phyloP scores from a whole-genome alignment of 345 rosid genomes.

The Eutrema yunnanense region DNA sequence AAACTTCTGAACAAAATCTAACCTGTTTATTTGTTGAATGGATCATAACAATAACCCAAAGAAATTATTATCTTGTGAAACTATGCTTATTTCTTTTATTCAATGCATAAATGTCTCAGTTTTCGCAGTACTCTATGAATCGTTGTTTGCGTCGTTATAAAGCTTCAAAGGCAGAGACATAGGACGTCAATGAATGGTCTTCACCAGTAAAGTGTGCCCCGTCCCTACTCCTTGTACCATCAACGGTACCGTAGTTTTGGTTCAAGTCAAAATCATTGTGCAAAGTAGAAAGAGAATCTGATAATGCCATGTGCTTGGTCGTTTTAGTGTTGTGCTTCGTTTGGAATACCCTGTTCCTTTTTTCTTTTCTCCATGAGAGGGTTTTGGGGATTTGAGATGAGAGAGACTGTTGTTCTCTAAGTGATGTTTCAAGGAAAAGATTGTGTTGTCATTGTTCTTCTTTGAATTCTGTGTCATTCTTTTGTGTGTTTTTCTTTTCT shows the following conservation, averaged over 20 bases:
- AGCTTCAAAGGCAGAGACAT: conserved; percentile 40
- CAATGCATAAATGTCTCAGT: conserved; percentile 12
- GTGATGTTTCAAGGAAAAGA: conserved; percentile 20
- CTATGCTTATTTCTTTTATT: conserved; percentile 5
- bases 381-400: conserved; percentile 26
- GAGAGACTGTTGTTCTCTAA: not conserved
- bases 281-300: conserved; percentile 17
- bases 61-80: conserved; percentile 27
- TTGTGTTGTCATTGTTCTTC: conserved; percentile 29
- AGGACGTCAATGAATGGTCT: not conserved
- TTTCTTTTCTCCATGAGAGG: not conserved
- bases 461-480: conserved; percentile 32
- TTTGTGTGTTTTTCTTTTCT: conserved; percentile 24
- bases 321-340: conserved; percentile 20
- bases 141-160: not conserved
- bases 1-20: conserved; percentile 58
- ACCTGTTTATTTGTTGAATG: conserved; percentile 31
- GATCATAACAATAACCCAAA: conserved; percentile 37
- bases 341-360: conserved; percentile 2
- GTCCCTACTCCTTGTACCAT: not conserved
- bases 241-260: not conserved
- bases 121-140: not conserved
- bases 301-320: conserved; percentile 25
- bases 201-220: not conserved
- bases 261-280: not conserved